Conservation (phyloP, 768 basidiomycete genomes). For the Fibroporia radiculosa region DNA sequence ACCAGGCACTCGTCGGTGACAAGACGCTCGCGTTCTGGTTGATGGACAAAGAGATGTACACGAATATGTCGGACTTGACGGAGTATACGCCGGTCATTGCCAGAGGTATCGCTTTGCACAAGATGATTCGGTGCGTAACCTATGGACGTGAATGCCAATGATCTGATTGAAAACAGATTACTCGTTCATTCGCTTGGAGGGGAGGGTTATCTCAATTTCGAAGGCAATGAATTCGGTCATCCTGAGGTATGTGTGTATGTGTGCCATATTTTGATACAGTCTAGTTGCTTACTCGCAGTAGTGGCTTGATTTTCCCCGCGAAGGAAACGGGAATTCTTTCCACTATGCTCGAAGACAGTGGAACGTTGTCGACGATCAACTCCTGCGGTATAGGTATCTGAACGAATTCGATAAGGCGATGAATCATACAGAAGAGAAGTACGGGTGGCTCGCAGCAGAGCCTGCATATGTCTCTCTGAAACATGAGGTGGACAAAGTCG, state of each 20-base stretch:
- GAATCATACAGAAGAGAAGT: constrained; percentile 78
- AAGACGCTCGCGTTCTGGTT: constrained; percentile 99
- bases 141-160: neutral
- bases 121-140: constrained; percentile 80
- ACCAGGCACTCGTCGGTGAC: constrained; percentile 97
- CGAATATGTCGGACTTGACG: constrained; percentile 85
- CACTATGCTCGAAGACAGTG: constrained; percentile 96
- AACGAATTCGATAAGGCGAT: constrained; percentile 91
- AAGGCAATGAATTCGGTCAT: constrained; percentile 98
- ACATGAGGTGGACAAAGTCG: constrained; percentile 86
- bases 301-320: constrained; percentile 99
- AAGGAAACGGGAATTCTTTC: constrained; percentile 93
- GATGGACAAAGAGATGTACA: constrained; percentile 99
- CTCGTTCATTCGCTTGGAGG: constrained; percentile 90
- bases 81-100: constrained; percentile 80
- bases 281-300: constrained; percentile 21
- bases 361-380: constrained; percentile 81
- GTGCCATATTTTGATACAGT: neutral
- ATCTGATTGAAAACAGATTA: constrained; percentile 40
- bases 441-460: constrained; percentile 76
- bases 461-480: constrained; percentile 93
- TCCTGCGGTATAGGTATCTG: constrained; percentile 89
- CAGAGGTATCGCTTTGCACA: constrained; percentile 88
- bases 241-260: constrained; percentile 59
- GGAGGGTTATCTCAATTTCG: constrained; percentile 96